Conservation (phyloP, 1,284 basidiomycete species). For the Heliocybe sulcata region DNA sequence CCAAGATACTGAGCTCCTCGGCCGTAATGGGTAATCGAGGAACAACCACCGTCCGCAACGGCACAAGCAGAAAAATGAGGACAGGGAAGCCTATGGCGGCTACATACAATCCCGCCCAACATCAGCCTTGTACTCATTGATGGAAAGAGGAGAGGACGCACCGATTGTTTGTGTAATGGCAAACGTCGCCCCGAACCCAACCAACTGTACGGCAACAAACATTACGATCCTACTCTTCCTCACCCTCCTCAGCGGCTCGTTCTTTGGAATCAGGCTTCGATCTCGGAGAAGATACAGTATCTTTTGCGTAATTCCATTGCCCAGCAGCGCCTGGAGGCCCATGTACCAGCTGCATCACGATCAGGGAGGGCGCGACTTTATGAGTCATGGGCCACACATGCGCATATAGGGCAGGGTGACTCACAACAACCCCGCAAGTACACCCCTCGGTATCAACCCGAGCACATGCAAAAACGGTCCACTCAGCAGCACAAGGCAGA, state of each 20-base stretch:
- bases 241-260: constrained; percentile 71
- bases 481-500: constrained; percentile 77
- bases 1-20: constrained; percentile 80
- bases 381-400: too few relatives aligned
- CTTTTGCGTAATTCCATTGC: constrained; percentile 82
- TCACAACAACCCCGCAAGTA: constrained; percentile 71
- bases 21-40: constrained; percentile 74
- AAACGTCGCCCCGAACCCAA: constrained; percentile 87
- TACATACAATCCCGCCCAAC: constrained; percentile 17
- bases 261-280: constrained; percentile 46
- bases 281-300: constrained; percentile 82
- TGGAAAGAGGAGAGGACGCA: constrained; percentile 24
- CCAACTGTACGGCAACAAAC: constrained; percentile 75
- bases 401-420: constrained; percentile 15
- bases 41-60: constrained; percentile 68
- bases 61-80: constrained; percentile 85
- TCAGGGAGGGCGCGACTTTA: background rate
- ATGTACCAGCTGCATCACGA: constrained; percentile 69
- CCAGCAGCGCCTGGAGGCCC: constrained; percentile 78
- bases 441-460: constrained; percentile 69
- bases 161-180: constrained; percentile 90
- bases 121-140: background rate
- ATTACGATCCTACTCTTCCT: constrained; percentile 72
- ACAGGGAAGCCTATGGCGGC: constrained; percentile 91
- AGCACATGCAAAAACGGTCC: constrained; percentile 80